Percentiles rank a stretch among this genome's conserved stretches.
phyloP scores from a whole-genome alignment of 2,329 filamentous ascomycete species.

The Penicillium sp. region DNA sequence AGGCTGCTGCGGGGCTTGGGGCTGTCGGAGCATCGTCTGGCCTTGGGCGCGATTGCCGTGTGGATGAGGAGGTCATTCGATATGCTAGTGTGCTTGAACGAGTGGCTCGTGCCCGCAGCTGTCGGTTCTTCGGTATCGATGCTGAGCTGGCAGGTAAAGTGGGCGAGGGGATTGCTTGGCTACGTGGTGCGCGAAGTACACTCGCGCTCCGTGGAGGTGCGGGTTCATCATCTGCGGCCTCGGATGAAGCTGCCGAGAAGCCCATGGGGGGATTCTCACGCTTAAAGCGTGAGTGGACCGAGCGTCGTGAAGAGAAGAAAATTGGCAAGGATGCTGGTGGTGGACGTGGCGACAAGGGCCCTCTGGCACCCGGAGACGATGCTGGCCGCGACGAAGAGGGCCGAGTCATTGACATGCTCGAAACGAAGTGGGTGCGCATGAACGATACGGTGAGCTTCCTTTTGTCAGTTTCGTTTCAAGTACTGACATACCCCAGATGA shows the following conservation, averaged over 20 bases:
- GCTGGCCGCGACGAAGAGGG: slow-evolving; percentile 82
- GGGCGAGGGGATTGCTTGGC: slow-evolving; percentile 83
- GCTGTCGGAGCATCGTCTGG: slow-evolving; percentile 32
- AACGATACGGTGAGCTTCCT: slow-evolving; percentile 75
- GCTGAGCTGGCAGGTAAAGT: slow-evolving; percentile 78
- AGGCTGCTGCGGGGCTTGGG: slow-evolving; percentile 58
- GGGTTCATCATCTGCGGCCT: slow-evolving; percentile 1
- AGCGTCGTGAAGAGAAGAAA: slow-evolving; percentile 74
- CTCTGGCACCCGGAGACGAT: slow-evolving; percentile 61
- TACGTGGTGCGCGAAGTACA: slow-evolving; percentile 72
- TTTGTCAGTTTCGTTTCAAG: neutral
- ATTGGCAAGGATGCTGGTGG: slow-evolving; percentile 63
- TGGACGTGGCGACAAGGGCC: slow-evolving; percentile 30
- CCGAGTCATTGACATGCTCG: slow-evolving; percentile 79
- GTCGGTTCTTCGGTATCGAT: slow-evolving; percentile 86
- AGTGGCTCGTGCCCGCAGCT: slow-evolving; percentile 78
- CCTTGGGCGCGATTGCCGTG: slow-evolving; percentile 24
- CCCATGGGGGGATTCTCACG: slow-evolving; percentile 43
- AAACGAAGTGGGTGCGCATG: slow-evolving; percentile 85
- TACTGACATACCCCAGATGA: slow-evolving; percentile 56
- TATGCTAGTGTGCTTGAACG: slow-evolving; percentile 75
- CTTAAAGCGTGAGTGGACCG: slow-evolving; percentile 71
- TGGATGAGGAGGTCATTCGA: slow-evolving; percentile 65
- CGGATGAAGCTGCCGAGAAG: slow-evolving; percentile 1
- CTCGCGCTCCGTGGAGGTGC: slow-evolving; percentile 60